Evolutionary conservation across 495 filamentous ascomycete genomes (phyloP).

Genomic region (Bombardia bombarda): DNA sequence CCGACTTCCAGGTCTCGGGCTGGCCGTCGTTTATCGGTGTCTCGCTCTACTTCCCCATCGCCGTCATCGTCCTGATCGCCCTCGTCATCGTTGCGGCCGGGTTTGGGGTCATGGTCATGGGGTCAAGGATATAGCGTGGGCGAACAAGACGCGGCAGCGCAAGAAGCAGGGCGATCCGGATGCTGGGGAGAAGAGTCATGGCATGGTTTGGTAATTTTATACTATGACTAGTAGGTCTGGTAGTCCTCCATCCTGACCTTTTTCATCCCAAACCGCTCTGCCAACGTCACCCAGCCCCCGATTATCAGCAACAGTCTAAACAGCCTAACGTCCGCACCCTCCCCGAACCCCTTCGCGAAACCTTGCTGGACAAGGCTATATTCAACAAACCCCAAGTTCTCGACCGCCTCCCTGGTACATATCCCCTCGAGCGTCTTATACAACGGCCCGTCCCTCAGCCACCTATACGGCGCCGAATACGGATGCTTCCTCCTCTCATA

Average conservation of each 20-base stretch:
- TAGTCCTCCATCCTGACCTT: too few species aligned
- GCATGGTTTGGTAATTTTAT: slow-evolving; percentile 20
- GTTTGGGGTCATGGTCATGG: slow-evolving; percentile 11
- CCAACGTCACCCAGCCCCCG: slow-evolving; percentile 5
- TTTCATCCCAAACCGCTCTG: slow-evolving; percentile 7
- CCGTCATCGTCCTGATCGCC: slow-evolving; percentile 17
- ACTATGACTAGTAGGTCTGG: too few species aligned
- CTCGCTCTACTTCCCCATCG: slow-evolving; percentile 21
- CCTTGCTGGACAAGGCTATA: slow-evolving; percentile 17
- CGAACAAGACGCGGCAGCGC: slow-evolving; percentile 9
- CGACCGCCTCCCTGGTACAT: slow-evolving; percentile 31
- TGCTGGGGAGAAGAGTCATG: slow-evolving; percentile 15
- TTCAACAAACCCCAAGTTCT: slow-evolving; percentile 36
- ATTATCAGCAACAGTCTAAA: slow-evolving; percentile 5
- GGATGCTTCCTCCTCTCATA: slow-evolving; percentile 39
- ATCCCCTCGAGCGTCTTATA: slow-evolving; percentile 24
- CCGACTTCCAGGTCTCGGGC: not conserved
- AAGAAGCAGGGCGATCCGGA: slow-evolving; percentile 12
- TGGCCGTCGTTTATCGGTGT: slow-evolving; percentile 14
- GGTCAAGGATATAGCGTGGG: slow-evolving; percentile 10
- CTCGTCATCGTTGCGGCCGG: slow-evolving; percentile 4
- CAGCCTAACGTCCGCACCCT: slow-evolving; percentile 1
- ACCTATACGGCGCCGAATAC: slow-evolving; percentile 27
- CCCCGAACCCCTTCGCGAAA: slow-evolving; percentile 26
- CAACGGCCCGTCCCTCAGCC: slow-evolving; percentile 25